Base-by-base conservation (phyloP, 169 alveolate species). In the Cryptosporidium parvum region DNA sequence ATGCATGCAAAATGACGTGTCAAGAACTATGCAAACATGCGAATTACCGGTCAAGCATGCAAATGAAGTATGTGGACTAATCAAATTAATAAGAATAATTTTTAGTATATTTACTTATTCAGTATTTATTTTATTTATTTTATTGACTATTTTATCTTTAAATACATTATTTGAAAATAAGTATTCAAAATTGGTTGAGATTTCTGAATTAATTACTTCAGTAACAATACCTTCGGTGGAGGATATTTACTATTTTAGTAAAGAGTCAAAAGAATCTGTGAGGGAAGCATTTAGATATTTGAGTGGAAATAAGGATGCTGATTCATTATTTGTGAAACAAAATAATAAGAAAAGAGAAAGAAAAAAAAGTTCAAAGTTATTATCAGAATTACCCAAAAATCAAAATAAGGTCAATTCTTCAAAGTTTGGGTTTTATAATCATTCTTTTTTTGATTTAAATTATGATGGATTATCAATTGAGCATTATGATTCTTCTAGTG, bases 1-100 rank as follows among this genome's bases (percentile, higher is more conserved):
- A 59, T 59, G 61, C 86, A 73, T 73, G 86, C 86, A 73, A 12
- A 73, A 73, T 35, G 68, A 73, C 70, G 70, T 62, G 70, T 71
- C 85, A 71, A 51, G 14, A 52, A 33, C 29, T 23, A 18, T 59
- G 52, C 51, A 53, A 51, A 14, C 69, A 71, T 48, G 59, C 33
- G 59, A 44, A 71, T 12, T 31, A 71, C 8, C 18, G n/a, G 48
- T 42, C 48, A 42, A 42, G 10, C 48, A 42, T 42, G 48, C 48
- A 42, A 33, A 44, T 8, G 26, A 44, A 14, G 7, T 42, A 44
- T 69, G 86, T 33, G 70, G 71, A 21, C 12, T 18, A 21, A 39
- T n/a, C 5, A 48, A 37, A 21, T 7, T 70, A 10, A 18, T 45
- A 26, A 23, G 37, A 70, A n/a, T 45, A 26, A 9, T 70, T 39